These are phyloP conservation scores for Termitomyces sp. DNA, from an alignment of 768 basidiomycete species.

Conservation along the genomic window DNA sequence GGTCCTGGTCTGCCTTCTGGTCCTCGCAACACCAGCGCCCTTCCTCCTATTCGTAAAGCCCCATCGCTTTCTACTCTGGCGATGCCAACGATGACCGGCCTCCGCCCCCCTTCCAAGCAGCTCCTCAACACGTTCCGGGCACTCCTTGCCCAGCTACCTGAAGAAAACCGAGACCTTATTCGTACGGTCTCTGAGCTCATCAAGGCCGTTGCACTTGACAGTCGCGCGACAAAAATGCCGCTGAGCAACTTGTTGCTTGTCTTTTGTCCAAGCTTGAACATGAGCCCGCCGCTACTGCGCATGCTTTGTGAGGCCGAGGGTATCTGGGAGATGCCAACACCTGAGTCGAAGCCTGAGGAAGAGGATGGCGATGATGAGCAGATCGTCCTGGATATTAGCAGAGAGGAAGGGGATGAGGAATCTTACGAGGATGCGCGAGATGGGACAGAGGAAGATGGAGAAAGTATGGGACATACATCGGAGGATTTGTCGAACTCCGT, in stretches of 20 bases:
- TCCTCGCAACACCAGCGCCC: slow-evolving; percentile 28
- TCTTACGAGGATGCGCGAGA: slow-evolving; percentile 27
- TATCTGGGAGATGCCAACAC: slow-evolving; percentile 52
- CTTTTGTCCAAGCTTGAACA: slow-evolving; percentile 82
- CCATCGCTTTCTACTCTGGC: slow-evolving; percentile 80
- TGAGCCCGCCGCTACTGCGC: slow-evolving; percentile 72
- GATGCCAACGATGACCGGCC: slow-evolving; percentile 62
- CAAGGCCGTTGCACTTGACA: slow-evolving; percentile 64
- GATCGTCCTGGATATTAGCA: slow-evolving; percentile 27
- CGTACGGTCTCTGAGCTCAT: slow-evolving; percentile 81
- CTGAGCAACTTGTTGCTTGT: slow-evolving; percentile 85
- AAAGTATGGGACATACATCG: slow-evolving; percentile 28
- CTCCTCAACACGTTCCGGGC: slow-evolving; percentile 58
- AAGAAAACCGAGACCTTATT: slow-evolving; percentile 82
- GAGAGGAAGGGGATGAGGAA: slow-evolving; percentile 23
- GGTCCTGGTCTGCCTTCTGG: slow-evolving; percentile 19
- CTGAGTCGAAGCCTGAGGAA: slow-evolving; percentile 30
- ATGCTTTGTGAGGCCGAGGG: slow-evolving; percentile 69
- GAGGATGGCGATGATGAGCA: slow-evolving; percentile 24
- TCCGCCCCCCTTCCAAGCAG: slow-evolving; percentile 58
- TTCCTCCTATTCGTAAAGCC: slow-evolving; percentile 60
- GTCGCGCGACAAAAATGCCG: slow-evolving; percentile 87
- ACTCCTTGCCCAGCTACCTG: slow-evolving; percentile 68
- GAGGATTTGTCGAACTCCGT: slow-evolving; percentile 29
- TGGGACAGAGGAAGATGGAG: slow-evolving; percentile 24